phyloP scores from a whole-genome alignment of 495 filamentous ascomycete genomes.

The Cryomyces minteri region DNA sequence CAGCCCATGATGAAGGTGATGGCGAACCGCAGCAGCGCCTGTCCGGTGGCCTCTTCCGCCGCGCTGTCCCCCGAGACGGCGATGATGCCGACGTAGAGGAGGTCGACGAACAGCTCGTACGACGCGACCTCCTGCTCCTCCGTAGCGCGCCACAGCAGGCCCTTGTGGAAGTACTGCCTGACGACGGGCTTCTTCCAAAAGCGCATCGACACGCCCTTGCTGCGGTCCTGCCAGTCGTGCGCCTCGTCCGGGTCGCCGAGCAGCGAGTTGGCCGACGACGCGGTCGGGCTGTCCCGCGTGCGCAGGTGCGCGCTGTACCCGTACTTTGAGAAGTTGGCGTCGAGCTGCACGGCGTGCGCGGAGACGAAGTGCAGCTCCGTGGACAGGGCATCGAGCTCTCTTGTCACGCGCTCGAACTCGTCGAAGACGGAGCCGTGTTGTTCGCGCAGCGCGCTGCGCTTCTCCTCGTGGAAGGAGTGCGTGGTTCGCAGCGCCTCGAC shows the following conservation, averaged over 20 bases:
- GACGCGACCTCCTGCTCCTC: conserved; percentile 31
- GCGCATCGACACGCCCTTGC: conserved; percentile 20
- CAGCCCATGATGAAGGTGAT: conserved; percentile 38
- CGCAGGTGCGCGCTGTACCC: conserved; percentile 37
- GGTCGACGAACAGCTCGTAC: conserved; percentile 40
- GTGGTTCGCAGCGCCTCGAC: conserved; percentile 27
- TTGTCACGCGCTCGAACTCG: conserved; percentile 31
- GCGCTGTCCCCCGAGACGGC: conserved; percentile 38
- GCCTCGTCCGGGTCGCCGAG: conserved; percentile 9
- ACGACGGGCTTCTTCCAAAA: conserved; percentile 36
- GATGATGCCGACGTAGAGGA: conserved; percentile 37
- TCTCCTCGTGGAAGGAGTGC: conserved; percentile 27
- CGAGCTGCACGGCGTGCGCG: conserved; percentile 29
- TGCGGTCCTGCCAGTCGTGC: conserved; percentile 5
- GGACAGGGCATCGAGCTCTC: conserved; percentile 28
- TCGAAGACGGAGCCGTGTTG: conserved; percentile 28
- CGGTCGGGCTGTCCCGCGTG: conserved; percentile 7
- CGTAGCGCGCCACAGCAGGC: conserved; percentile 36
- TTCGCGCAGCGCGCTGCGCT: conserved; percentile 23
- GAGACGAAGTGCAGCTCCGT: conserved; percentile 32
- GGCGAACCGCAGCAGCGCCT: conserved; percentile 29
- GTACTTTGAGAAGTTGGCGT: conserved; percentile 38
- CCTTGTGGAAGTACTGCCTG: conserved; percentile 42
- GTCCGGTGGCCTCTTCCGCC: conserved; percentile 29
- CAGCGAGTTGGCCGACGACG: conserved; percentile 12